Evolutionary conservation across 1,284 basidiomycete species (phyloP).

Genomic region (Sporisorium graminicola): DNA sequence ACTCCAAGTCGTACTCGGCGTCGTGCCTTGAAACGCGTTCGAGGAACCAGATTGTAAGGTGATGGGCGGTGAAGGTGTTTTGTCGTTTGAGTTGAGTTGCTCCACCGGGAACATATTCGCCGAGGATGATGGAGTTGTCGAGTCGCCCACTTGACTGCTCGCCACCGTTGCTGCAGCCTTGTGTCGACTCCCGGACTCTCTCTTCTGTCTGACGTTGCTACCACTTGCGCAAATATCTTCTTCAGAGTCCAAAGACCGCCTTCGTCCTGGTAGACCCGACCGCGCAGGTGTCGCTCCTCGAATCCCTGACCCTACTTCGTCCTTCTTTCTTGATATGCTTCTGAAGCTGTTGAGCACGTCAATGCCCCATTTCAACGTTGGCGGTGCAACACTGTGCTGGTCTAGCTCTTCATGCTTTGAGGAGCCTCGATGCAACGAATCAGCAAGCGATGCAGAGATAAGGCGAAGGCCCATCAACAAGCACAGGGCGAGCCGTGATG

Average conservation of each 20-base stretch:
- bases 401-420: background rate
- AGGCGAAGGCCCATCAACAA: slow-evolving; percentile 26
- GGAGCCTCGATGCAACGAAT: background rate
- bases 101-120: background rate
- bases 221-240: background rate
- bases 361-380: background rate
- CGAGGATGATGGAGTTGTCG: background rate
- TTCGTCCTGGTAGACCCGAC: background rate
- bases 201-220: background rate
- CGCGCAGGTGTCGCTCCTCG: background rate
- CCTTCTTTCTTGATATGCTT: background rate
- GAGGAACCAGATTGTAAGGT: background rate
- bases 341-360: background rate
- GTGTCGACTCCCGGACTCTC: background rate
- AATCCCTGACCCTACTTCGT: background rate
- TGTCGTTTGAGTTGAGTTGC: background rate
- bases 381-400: background rate
- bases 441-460: slow-evolving; percentile 8
- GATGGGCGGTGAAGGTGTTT: background rate
- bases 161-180: background rate
- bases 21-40: background rate
- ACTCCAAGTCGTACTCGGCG: background rate
- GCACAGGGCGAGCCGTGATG: slow-evolving; percentile 22
- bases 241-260: background rate
- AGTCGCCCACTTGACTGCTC: background rate